Base-by-base conservation (phyloP, 2,329 filamentous ascomycete species). In the Dactylellina cionopaga region DNA sequence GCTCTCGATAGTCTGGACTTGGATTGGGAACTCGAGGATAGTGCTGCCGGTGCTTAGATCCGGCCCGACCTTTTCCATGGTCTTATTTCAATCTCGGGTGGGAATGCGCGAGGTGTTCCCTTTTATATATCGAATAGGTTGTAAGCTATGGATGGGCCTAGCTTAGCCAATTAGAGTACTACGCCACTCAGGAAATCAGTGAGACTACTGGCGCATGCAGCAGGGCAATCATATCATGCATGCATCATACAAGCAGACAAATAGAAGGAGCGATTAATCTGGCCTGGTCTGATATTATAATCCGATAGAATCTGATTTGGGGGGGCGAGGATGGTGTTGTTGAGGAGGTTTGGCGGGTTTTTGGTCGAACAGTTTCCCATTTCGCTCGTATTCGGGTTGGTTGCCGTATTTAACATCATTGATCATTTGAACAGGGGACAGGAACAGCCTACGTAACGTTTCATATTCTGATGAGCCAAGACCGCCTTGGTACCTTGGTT, bases 361-460 rank as follows among this genome's bases (percentile, higher is more conserved):
- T 51, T 17, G 31, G 41, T 47, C 59, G 27, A 39, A 54, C 59
- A 65, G 51, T 72, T 72, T 22, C 68, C 68, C 51, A 41, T 59
- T 72, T 65, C 52, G 68, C 52, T 72, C 68, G 68, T 72, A 72
- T 72, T 72, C 68, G 52, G 43, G 35, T 47, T 44, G 49, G 11
- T 44, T 29, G 44, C 55, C 55, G 55, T 46, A 54, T 54, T 54
- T 11, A 39, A 37, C 15, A 15, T n/a, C n/a, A n/a, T n/a, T n/a
- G n/a, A n/a, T n/a, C n/a, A n/a, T n/a, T n/a, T n/a, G n/a, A n/a
- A n/a, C n/a, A n/a, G n/a, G n/a, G n/a, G n/a, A n/a, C n/a, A n/a
- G n/a, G n/a, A n/a, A n/a, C n/a, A n/a, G n/a, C n/a, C n/a, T n/a
- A n/a, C n/a, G n/a, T n/a, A n/a, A n/a, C n/a, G n/a, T n/a, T n/a